phyloP scores from a whole-genome alignment of 495 filamentous ascomycete genomes.

The Penicillium soppii region DNA sequence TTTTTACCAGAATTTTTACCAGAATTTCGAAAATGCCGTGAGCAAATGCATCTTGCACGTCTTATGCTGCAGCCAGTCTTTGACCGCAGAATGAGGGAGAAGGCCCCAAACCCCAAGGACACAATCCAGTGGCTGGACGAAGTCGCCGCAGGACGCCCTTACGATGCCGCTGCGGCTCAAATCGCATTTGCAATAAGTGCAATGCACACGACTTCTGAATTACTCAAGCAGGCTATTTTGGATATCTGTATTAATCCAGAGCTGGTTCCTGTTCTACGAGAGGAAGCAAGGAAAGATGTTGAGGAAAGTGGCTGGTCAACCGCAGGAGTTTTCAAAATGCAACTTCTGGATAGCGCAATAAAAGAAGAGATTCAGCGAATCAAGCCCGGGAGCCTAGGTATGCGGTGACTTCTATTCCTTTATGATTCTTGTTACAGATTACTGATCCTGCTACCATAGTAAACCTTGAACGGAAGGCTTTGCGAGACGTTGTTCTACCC shows the following conservation, averaged over 20 bases:
- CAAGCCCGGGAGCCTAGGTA: constrained; percentile 5
- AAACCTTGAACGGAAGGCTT: neutral
- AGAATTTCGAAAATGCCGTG: neutral
- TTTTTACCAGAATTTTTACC: constrained; percentile 14
- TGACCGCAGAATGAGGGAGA: neutral
- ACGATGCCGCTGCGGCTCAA: constrained; percentile 18
- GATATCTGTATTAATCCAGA: constrained; percentile 39
- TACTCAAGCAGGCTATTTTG: constrained; percentile 27
- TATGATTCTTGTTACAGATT: neutral
- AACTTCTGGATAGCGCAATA: constrained; percentile 27
- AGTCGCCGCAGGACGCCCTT: constrained; percentile 10
- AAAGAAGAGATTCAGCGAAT: constrained; percentile 22
- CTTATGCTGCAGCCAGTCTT: constrained; percentile 3
- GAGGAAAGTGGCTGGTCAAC: constrained; percentile 29
- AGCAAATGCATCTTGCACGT: constrained; percentile 8
- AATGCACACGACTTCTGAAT: constrained; percentile 31
- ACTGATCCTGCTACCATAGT: neutral
- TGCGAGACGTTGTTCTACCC: neutral
- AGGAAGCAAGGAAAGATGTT: constrained; percentile 13
- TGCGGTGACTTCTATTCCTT: neutral
- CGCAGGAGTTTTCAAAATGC: constrained; percentile 34
- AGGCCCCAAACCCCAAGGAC: constrained; percentile 10
- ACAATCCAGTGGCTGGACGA: constrained; percentile 28
- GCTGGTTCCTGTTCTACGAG: constrained; percentile 14
- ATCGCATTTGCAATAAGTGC: constrained; percentile 24